These are phyloP conservation scores for Astraeus odoratus DNA, from an alignment of 768 basidiomycete species.

Conservation along the genomic window DNA sequence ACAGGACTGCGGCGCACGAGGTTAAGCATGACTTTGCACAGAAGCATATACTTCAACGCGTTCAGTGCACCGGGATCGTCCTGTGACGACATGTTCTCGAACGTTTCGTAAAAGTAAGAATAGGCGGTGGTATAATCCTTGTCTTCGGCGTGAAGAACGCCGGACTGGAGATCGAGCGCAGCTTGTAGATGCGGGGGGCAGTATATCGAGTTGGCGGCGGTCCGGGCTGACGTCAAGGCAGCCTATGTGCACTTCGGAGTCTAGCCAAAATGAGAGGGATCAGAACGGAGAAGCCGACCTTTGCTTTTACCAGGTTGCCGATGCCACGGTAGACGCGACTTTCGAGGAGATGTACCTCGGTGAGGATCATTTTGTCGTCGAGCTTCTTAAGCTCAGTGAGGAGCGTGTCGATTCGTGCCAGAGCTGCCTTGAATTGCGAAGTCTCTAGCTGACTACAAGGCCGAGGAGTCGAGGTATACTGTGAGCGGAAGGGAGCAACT, in stretches of 20 bases:
- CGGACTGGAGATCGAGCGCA: conserved; percentile 59
- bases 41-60: conserved; percentile 94
- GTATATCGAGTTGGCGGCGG: conserved; percentile 94
- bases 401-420: conserved; percentile 78
- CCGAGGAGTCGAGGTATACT: not conserved
- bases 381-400: conserved; percentile 86
- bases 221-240: conserved; percentile 82
- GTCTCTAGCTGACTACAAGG: conserved; percentile 61
- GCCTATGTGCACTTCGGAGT: conserved; percentile 43
- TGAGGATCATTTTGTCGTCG: conserved; percentile 97
- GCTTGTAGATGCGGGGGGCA: conserved; percentile 68
- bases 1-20: conserved; percentile 53
- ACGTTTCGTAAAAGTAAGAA: conserved; percentile 96
- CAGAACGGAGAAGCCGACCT: conserved; percentile 40
- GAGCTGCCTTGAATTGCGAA: conserved; percentile 68
- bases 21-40: conserved; percentile 98
- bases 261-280: not conserved
- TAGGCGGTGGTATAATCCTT: conserved; percentile 97
- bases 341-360: conserved; percentile 93
- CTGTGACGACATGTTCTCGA: conserved; percentile 79
- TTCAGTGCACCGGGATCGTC: conserved; percentile 71
- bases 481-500: conserved; percentile 10
- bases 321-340: conserved; percentile 86
- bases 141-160: conserved; percentile 91
- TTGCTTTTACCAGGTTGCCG: conserved; percentile 84